Base-by-base conservation (phyloP, 2,329 filamentous ascomycete genomes). In the Aspergillus tamarii region DNA sequence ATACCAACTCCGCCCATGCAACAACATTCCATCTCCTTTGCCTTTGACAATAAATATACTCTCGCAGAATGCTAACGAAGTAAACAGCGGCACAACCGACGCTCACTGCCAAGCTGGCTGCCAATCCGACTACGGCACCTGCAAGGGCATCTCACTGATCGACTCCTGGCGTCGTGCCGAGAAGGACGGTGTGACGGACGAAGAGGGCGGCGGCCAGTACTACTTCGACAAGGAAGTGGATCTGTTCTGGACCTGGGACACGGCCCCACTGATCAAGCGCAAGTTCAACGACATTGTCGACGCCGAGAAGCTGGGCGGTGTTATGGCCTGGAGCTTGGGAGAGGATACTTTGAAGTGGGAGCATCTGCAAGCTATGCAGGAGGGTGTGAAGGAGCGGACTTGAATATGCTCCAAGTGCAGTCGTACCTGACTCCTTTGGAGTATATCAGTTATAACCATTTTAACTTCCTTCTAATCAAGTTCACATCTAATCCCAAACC, bases 181-280 rank as follows among this genome's bases (percentile, higher is more conserved):
- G 57, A 69, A 76, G 0, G 66, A 84, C 11, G 88, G 88, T 1
- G 72, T 73, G 54, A 87, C 87, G 34, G 90, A 93, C 66, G 75
- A 83, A 2, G 67, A 78, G 2, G 76, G 79, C 2, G 90, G 89
- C 23, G 91, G 89, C 0, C 85, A 88, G 73, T 92, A 89, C 73
- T 92, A 87, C 76, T 91, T 86, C 82, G 91, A 93, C 71, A 64
- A 73, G 0, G 66, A 78, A 5, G 81, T 86, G 67, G 77, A 84
- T 60, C 73, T 89, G 34, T 93, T 90, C 84, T 93, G 91, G 91
- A 89, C 89, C 0, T 93, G 88, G 81, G 91, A 93, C 64, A 90
- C 88, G 0, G 81, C 84, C 0, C 81, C 82, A 9, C 82, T 87
- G 14, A 88, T 93, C 57, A 69, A 74, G 14, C 79, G 80, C 62